Conservation (phyloP, 1,139 yeast genomes). For the Barnettozyma hawaiiensis region DNA sequence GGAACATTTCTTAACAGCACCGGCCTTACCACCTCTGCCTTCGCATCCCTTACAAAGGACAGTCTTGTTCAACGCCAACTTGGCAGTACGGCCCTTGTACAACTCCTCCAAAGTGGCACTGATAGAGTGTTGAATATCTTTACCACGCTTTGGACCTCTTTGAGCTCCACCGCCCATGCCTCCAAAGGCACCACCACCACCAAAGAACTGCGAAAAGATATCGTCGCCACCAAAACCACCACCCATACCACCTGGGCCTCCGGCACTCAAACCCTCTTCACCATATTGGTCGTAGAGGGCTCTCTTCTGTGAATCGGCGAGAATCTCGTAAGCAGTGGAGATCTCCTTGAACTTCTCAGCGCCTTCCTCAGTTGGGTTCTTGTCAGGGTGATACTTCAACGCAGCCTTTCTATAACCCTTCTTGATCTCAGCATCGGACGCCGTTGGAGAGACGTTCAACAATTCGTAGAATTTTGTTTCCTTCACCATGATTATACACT, state of each 20-base stretch:
- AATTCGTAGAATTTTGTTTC: conserved; percentile 85
- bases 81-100: conserved; percentile 91
- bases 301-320: conserved; percentile 85
- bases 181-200: conserved; percentile 46
- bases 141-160: conserved; percentile 83
- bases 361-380: conserved; percentile 83
- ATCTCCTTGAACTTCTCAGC: conserved; percentile 95
- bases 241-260: conserved; percentile 64
- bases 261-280: conserved; percentile 83
- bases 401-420: conserved; percentile 95
- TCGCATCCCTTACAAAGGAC: conserved; percentile 82
- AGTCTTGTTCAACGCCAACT: conserved; percentile 90
- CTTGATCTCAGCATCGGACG: conserved; percentile 79
- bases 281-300: conserved; percentile 86
- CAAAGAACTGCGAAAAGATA: conserved; percentile 89
- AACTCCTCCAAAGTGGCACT: conserved; percentile 85
- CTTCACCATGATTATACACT: conserved; percentile 57
- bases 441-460: conserved; percentile 75
- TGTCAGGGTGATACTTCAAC: conserved; percentile 92
- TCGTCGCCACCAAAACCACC: conserved; percentile 78
- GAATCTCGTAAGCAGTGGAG: conserved; percentile 83
- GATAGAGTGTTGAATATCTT: conserved; percentile 87
- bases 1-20: conserved; percentile 81
- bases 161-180: conserved; percentile 63
- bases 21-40: conserved; percentile 95